Conservation (phyloP, 140 eudicot species). For the Ambrosia hybrid region DNA sequence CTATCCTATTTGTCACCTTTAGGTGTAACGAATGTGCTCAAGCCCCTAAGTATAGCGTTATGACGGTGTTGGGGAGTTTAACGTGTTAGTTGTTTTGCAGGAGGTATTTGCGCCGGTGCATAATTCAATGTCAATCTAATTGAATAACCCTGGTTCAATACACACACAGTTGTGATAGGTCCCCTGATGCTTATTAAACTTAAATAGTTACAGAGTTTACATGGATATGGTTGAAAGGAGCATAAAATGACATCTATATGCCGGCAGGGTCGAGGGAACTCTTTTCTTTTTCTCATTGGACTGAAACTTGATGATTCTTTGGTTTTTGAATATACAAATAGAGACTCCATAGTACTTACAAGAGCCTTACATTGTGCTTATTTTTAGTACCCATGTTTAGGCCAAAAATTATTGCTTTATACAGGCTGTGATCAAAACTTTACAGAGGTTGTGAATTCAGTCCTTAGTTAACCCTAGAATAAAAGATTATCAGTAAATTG, state of each 20-base stretch:
- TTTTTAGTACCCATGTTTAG: neutral
- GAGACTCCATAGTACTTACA: neutral
- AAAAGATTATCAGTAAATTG: no score
- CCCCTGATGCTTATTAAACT: neutral
- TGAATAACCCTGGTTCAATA: slow-evolving; percentile 9
- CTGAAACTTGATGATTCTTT: neutral
- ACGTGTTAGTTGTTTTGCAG: slow-evolving; percentile 56
- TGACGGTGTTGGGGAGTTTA: slow-evolving; percentile 11
- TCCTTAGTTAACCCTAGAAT: no score
- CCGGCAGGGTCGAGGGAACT: neutral
- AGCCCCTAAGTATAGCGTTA: neutral
- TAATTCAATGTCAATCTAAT: slow-evolving; percentile 32
- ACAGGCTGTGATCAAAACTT: no score
- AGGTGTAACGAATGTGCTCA: no score
- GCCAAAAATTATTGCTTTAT: neutral
- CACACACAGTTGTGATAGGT: neutral
- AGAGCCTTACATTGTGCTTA: no score
- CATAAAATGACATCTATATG: neutral
- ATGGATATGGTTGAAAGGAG: slow-evolving; percentile 3
- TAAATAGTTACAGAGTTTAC: neutral
- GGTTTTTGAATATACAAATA: neutral
- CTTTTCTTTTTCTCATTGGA: neutral
- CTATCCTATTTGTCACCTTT: neutral
- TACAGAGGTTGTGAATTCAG: no score
- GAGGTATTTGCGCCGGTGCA: slow-evolving; percentile 88